phyloP scores from a whole-genome alignment of 192 early-diverging fungal species.

The Diversispora epigaea region DNA sequence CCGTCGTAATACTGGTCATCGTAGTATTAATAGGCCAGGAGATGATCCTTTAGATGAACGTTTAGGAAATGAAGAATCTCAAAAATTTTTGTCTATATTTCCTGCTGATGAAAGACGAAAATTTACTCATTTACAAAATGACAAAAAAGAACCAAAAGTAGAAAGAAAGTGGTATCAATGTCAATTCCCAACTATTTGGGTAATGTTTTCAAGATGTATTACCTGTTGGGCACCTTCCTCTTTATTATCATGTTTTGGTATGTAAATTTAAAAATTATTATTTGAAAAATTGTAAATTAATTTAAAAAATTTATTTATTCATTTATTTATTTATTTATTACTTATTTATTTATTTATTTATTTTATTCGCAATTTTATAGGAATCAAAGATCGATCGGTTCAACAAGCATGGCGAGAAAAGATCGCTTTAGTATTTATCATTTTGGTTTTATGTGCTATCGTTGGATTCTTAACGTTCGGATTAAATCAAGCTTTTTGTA shows the following conservation, averaged over 20 bases:
- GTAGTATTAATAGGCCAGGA: slow-evolving; percentile 41
- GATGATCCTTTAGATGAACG: slow-evolving; percentile 31
- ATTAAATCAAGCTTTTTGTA: slow-evolving; percentile 64
- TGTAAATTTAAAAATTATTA: neutral
- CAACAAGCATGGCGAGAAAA: slow-evolving; percentile 92
- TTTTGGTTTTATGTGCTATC: slow-evolving; percentile 64
- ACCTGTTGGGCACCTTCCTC: slow-evolving; percentile 13
- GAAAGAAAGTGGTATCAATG: slow-evolving; percentile 34
- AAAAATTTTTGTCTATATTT: slow-evolving; percentile 34
- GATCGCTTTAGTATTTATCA: slow-evolving; percentile 81
- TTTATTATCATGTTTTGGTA: slow-evolving; percentile 14
- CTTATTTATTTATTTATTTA: neutral
- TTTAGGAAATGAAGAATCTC: slow-evolving; percentile 36
- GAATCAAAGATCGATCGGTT: slow-evolving; percentile 56
- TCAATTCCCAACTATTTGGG: slow-evolving; percentile 11
- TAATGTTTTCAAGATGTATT: slow-evolving; percentile 3
- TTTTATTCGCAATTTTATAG: slow-evolving; percentile 36
- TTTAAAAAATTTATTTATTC: no score
- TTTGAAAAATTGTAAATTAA: no score
- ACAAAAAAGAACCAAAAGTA: slow-evolving; percentile 24
- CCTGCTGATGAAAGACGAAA: slow-evolving; percentile 37
- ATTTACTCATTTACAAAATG: neutral
- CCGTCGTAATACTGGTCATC: slow-evolving; percentile 50
- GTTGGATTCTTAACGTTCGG: slow-evolving; percentile 90
- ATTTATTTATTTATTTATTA: no score